Evolutionary conservation across 441 rosid genomes (phyloP).

Genomic region (Erodium moschatum): DNA sequence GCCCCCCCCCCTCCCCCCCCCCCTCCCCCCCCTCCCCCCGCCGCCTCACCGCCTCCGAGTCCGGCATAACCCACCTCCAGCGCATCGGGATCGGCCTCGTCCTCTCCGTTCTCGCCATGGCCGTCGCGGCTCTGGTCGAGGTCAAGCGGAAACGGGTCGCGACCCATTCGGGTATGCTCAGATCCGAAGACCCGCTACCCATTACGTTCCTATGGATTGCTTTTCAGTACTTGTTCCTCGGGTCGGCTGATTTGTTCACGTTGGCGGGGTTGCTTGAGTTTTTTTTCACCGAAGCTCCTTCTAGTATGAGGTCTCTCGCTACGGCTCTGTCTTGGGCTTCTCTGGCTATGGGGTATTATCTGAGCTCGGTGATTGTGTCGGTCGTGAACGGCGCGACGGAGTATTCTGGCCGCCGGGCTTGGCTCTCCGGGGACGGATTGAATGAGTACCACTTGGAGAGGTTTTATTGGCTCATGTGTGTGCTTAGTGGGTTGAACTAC

Average conservation of each 20-base stretch:
- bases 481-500: constrained; percentile 60
- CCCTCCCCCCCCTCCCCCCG: constrained; percentile 50
- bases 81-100: constrained; percentile 67
- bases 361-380: constrained; percentile 68
- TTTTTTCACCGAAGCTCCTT: constrained; percentile 89
- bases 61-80: constrained; percentile 65
- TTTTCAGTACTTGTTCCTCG: constrained; percentile 68
- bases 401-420: constrained; percentile 12
- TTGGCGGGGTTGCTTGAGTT: constrained; percentile 75
- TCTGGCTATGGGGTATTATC: constrained; percentile 73
- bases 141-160: constrained; percentile 61
- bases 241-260: constrained; percentile 90
- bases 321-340: constrained; percentile 83
- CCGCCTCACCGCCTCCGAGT: constrained; percentile 51
- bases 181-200: constrained; percentile 39
- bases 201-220: constrained; percentile 74
- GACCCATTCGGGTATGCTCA: constrained; percentile 17
- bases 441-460: constrained; percentile 55
- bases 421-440: constrained; percentile 56
- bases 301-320: constrained; percentile 77
- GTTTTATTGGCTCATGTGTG: constrained; percentile 81
- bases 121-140: constrained; percentile 75
- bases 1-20: constrained; percentile 53
- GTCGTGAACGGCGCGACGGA: constrained; percentile 49
- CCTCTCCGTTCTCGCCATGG: constrained; percentile 72